Evolutionary conservation across 2,329 filamentous ascomycete genomes (phyloP).

Genomic region (Phaeosphaeria sp.): DNA sequence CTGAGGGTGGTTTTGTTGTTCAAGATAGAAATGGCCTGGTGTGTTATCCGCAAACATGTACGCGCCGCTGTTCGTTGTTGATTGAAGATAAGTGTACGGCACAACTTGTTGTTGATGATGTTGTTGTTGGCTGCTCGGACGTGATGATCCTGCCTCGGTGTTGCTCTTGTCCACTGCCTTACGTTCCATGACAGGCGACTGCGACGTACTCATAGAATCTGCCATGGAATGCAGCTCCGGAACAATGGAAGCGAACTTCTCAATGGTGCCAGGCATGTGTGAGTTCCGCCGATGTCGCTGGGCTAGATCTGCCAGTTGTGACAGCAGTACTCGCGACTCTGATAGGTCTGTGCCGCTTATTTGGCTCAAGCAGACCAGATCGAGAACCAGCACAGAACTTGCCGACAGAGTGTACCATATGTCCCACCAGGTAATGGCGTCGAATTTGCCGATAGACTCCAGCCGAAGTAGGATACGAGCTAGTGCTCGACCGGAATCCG

Average conservation of each 20-base stretch:
- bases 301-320: slow-evolving; percentile 44
- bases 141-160: slow-evolving; percentile 5
- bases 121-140: slow-evolving; percentile 14
- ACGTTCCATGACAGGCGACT: slow-evolving; percentile 10
- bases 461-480: slow-evolving; percentile 46
- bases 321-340: slow-evolving; percentile 41
- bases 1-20: slow-evolving; percentile 18
- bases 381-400: slow-evolving; percentile 48
- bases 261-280: slow-evolving; percentile 48
- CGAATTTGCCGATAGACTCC: slow-evolving; percentile 47
- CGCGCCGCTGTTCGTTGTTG: slow-evolving; percentile 31
- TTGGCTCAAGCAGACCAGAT: slow-evolving; percentile 42
- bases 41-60: slow-evolving; percentile 40
- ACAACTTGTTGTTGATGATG: slow-evolving; percentile 15
- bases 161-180: slow-evolving; percentile 11
- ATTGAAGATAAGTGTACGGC: slow-evolving; percentile 30
- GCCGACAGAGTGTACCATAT: slow-evolving; percentile 50
- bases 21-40: slow-evolving; percentile 29
- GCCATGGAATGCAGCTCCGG: slow-evolving; percentile 46
- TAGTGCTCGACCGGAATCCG: slow-evolving; percentile 45
- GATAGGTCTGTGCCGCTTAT: slow-evolving; percentile 22
- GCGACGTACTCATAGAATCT: slow-evolving; percentile 24
- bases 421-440: slow-evolving; percentile 52
- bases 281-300: slow-evolving; percentile 40
- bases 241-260: slow-evolving; percentile 46